Evolutionary conservation across 2,329 filamentous ascomycete genomes (phyloP), one percentile per base, ranked within the genome.

Genomic region (Colletotrichum horii): DNA sequence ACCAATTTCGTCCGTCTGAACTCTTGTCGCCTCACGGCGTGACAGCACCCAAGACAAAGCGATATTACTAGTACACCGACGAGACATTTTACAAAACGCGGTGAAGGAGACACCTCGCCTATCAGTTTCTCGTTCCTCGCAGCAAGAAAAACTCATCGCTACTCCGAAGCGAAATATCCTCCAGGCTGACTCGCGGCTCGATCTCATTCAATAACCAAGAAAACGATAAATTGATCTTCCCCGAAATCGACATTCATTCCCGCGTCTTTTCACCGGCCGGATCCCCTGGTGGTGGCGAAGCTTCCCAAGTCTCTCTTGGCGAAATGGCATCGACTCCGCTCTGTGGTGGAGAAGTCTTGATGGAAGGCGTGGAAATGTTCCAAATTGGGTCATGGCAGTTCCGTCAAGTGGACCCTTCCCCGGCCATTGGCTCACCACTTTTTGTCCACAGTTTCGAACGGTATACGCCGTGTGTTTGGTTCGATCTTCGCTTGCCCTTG

Each of bases 261-360:
- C 24, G 12, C n/a, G n/a, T 7, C 15, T 48, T 30, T 22, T 43
- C 15, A 55, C 12, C 28, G 16, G 26, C 34, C 28, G 38, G 34
- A 26, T 60, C 58, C 70, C 32, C 43, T 52, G 43, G 70, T 74
- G 64, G 74, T 74, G 74, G 74, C 74, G 74, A 76, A 76, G 74
- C 74, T 76, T 66, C 70, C 68, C 11, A 22, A 52, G n/a, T 14
- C 1, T n/a, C 11, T 14, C 74, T 76, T 76, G 74, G 74, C 74
- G 70, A 68, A 52, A 65, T 72, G 55, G 70, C 22, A 30, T 34
- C 26, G 14, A 12, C 65, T 67, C 65, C 65, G 15, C 32, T 28
- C 22, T 19, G 15, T 19, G 43, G 24, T 60, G 66, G 52, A 68
- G 66, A 60, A 34, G 15, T 38, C 22, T 15, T 52, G 11, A 66